These are phyloP conservation scores for Chenopodium formosanum DNA, from an alignment of 148 eudicot genomes.

Conservation along the genomic window DNA sequence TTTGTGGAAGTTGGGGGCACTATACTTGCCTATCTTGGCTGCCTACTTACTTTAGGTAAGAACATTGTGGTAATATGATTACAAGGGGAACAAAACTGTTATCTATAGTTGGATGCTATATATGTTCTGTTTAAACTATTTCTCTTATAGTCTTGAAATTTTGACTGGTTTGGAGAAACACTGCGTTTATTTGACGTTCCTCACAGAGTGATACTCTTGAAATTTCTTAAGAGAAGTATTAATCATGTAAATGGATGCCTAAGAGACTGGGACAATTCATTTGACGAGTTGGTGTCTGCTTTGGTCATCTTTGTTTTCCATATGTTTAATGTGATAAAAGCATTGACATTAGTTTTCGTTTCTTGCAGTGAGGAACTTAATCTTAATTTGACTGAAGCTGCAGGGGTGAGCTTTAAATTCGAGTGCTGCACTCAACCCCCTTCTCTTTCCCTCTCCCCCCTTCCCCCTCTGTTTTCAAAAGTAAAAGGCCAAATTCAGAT, in stretches of 20 bases:
- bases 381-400: constrained; percentile 93
- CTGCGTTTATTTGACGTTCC: background rate
- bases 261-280: background rate
- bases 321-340: constrained; percentile 4
- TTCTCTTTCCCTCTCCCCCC: background rate
- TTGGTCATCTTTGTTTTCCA: background rate
- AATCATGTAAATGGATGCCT: background rate
- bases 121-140: background rate
- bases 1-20: constrained; percentile 99
- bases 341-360: constrained; percentile 27
- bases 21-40: constrained; percentile 95
- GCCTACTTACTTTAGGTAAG: constrained; percentile 95
- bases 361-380: constrained; percentile 76
- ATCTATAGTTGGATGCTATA: background rate
- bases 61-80: background rate
- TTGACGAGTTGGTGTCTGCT: background rate
- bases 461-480: no score
- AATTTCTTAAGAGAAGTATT: background rate
- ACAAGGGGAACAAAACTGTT: background rate
- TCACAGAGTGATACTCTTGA: background rate
- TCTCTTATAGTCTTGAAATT: background rate
- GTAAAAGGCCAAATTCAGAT: background rate
- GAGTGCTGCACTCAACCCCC: background rate
- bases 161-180: background rate
- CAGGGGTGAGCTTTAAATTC: constrained; percentile 59